These are phyloP conservation scores for Filobasidium floriforme DNA, from an alignment of 768 basidiomycete species.

Conservation along the genomic window DNA sequence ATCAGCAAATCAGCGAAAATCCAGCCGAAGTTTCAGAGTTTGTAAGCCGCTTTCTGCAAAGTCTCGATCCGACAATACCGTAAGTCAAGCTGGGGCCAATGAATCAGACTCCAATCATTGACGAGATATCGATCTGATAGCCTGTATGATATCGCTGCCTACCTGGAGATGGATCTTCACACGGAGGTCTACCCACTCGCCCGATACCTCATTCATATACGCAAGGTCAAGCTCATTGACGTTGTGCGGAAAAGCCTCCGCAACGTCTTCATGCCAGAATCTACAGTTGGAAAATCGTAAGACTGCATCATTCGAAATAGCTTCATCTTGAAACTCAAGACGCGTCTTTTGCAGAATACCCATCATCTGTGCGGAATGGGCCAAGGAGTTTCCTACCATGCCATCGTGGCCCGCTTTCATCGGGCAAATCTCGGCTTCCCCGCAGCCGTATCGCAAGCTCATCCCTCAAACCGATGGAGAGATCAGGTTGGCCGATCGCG, in stretches of 20 bases:
- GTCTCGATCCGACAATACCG: slow-evolving; percentile 39
- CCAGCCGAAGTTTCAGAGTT: slow-evolving; percentile 20
- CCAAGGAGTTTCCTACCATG: slow-evolving; percentile 25
- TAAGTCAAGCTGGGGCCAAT: slow-evolving; percentile 22
- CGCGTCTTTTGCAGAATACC: slow-evolving; percentile 36
- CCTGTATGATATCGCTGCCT: slow-evolving; percentile 40
- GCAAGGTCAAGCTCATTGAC: slow-evolving; percentile 82
- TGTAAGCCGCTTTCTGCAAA: slow-evolving; percentile 45
- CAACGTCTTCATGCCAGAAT: slow-evolving; percentile 65
- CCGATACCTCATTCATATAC: slow-evolving; percentile 81
- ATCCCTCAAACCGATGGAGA: slow-evolving; percentile 51
- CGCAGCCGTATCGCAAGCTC: slow-evolving; percentile 64
- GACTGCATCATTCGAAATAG: slow-evolving; percentile 45
- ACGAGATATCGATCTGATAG: slow-evolving; percentile 22
- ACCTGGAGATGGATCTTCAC: slow-evolving; percentile 39
- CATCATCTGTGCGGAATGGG: slow-evolving; percentile 48
- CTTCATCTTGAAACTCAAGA: not conserved
- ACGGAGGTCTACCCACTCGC: slow-evolving; percentile 79
- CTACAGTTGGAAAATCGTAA: slow-evolving; percentile 36
- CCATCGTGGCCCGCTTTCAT: slow-evolving; percentile 54
- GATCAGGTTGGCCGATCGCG: slow-evolving; percentile 51
- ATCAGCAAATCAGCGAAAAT: slow-evolving; percentile 8
- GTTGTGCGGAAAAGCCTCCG: slow-evolving; percentile 69
- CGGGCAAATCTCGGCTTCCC: slow-evolving; percentile 62
- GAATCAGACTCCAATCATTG: not conserved